Conservation (phyloP, 495 filamentous ascomycete species). For the Penicillium psychrofluorescens region DNA sequence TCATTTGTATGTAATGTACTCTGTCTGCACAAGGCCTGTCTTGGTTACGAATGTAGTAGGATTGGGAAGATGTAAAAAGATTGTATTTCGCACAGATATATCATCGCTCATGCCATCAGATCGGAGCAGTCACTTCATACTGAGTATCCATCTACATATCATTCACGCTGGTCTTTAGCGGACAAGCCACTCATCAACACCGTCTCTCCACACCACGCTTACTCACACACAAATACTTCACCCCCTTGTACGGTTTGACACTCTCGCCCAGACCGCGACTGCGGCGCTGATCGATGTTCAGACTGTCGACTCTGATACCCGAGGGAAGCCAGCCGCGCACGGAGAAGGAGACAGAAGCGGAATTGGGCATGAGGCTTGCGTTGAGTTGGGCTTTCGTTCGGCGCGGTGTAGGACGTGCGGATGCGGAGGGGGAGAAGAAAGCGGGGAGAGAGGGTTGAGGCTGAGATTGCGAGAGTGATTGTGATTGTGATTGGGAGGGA, state of each 20-base stretch:
- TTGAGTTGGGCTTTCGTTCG: constrained; percentile 57
- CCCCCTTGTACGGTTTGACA: constrained; percentile 93
- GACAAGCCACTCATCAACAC: constrained; percentile 17
- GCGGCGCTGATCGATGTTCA: constrained; percentile 76
- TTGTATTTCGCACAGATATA: no score
- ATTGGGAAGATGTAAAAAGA: no score
- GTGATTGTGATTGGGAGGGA: constrained; percentile 6
- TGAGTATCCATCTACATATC: no score
- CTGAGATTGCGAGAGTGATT: constrained; percentile 2
- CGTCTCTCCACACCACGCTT: constrained; percentile 69
- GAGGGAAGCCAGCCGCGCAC: constrained; percentile 94
- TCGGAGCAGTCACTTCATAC: no score
- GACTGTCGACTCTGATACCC: constrained; percentile 85
- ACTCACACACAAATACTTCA: constrained; percentile 93
- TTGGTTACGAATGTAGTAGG: no score
- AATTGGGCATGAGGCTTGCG: constrained; percentile 82
- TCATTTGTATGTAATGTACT: no score
- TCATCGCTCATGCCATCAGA: background rate
- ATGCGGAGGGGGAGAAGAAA: constrained; percentile 20
- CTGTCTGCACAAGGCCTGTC: no score
- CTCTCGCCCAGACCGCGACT: constrained; percentile 80
- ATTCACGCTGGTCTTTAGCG: background rate
- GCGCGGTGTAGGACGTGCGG: constrained; percentile 24
- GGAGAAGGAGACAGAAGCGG: constrained; percentile 78
- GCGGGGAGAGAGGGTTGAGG: constrained; percentile 7